phyloP scores from a whole-genome alignment of 768 basidiomycete species.

The Russula olivacea region DNA sequence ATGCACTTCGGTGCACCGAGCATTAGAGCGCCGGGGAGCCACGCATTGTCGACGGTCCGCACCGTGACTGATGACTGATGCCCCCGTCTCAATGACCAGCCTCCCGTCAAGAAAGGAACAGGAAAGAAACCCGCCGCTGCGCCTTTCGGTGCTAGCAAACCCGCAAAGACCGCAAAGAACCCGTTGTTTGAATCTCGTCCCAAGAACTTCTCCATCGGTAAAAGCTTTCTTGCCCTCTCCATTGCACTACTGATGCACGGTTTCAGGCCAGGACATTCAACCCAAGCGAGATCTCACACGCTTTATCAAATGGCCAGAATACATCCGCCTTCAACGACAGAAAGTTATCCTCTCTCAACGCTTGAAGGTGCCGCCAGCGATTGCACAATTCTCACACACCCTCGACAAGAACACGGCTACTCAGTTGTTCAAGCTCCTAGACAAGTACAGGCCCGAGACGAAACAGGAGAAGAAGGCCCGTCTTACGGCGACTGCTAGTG shows the following conservation, averaged over 20 bases:
- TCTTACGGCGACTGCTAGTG: conserved; percentile 70
- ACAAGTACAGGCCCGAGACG: conserved; percentile 93
- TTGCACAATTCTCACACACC: conserved; percentile 95
- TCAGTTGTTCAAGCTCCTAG: conserved; percentile 94
- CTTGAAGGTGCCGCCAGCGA: conserved; percentile 96
- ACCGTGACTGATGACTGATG: conserved; percentile 34
- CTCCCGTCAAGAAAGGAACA: conserved; percentile 63
- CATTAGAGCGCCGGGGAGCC: conserved; percentile 50
- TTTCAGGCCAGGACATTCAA: conserved; percentile 87
- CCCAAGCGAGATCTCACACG: conserved; percentile 87
- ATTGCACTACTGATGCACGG: not conserved
- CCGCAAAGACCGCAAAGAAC: conserved; percentile 78
- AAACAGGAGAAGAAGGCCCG: conserved; percentile 98
- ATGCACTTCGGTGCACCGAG: conserved; percentile 22
- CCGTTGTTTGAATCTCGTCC: conserved; percentile 89
- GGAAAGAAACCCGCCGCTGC: conserved; percentile 84
- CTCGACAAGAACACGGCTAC: conserved; percentile 99
- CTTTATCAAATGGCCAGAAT: conserved; percentile 99
- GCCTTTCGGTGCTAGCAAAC: conserved; percentile 74
- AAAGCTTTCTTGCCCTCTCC: conserved; percentile 26
- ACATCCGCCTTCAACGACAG: conserved; percentile 95
- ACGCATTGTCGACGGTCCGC: conserved; percentile 30
- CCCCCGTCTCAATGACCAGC: conserved; percentile 91
- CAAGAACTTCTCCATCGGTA: conserved; percentile 95
- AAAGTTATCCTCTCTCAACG: conserved; percentile 98